These are phyloP conservation scores for Nicotiana knightiana DNA, from an alignment of 257 asterid species.

Conservation along the genomic window DNA sequence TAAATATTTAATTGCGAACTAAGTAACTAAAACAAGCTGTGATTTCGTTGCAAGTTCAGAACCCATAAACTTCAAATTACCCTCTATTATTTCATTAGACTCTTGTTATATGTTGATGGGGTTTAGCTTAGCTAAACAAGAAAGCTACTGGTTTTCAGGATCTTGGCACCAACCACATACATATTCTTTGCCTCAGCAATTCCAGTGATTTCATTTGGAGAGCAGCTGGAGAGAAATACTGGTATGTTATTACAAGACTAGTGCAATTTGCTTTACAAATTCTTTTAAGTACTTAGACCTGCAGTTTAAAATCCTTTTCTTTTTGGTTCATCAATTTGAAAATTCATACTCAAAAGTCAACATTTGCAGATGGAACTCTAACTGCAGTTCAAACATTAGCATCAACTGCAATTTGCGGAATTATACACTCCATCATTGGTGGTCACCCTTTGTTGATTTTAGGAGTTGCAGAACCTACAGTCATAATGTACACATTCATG, in stretches of 20 bases:
- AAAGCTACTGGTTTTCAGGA: constrained; percentile 33
- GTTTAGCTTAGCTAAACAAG: background rate
- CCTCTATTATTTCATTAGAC: background rate
- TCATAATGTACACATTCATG: constrained; percentile 96
- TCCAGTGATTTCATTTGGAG: constrained; percentile 83
- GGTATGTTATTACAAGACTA: constrained; percentile 21
- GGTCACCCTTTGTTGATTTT: constrained; percentile 87
- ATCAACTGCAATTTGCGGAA: constrained; percentile 87
- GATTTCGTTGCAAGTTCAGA: too few species aligned
- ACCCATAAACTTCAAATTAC: too few species aligned
- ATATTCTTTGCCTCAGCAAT: constrained; percentile 84
- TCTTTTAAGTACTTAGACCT: background rate
- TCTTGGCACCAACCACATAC: constrained; percentile 79
- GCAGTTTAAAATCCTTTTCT: background rate
- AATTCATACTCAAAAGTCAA: background rate
- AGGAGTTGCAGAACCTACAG: constrained; percentile 98
- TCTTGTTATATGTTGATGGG: background rate
- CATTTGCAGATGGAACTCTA: constrained; percentile 67
- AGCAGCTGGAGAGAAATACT: constrained; percentile 72
- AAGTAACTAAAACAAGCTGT: too few species aligned
- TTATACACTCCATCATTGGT: constrained; percentile 86
- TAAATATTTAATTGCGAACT: too few species aligned
- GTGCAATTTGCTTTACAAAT: too few species aligned
- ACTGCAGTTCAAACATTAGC: constrained; percentile 90
- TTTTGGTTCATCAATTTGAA: background rate